These are phyloP conservation scores for Parafenestella ontariensis DNA, from an alignment of 2,329 filamentous ascomycete genomes.

Conservation along the genomic window DNA sequence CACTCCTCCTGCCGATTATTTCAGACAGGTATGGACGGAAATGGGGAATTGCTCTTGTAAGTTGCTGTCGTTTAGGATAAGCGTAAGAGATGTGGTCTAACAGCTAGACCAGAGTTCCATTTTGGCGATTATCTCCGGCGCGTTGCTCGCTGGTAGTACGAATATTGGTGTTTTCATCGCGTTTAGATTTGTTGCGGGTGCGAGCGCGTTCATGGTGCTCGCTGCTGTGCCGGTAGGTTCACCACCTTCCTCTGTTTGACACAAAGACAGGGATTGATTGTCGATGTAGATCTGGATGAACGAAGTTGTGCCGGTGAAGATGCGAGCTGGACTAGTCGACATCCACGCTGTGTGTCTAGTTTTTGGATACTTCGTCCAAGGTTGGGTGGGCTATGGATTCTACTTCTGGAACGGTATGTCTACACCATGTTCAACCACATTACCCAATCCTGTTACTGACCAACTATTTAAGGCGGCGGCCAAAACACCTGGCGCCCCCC, in stretches of 20 bases:
- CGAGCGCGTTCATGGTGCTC: conserved; percentile 39
- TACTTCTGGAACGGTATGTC: neutral
- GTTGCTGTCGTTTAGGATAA: too few species aligned
- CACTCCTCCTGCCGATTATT: conserved; percentile 17
- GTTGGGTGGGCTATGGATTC: conserved; percentile 31
- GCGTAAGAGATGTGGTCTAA: neutral
- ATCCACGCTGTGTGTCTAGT: conserved; percentile 40
- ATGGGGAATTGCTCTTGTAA: conserved; percentile 25
- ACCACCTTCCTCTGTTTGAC: neutral
- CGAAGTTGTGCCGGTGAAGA: conserved; percentile 40
- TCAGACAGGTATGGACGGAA: conserved; percentile 25
- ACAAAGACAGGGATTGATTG: too few species aligned
- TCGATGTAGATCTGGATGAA: conserved; percentile 41
- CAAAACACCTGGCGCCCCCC: conserved; percentile 52
- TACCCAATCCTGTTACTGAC: neutral
- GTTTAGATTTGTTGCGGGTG: conserved; percentile 44
- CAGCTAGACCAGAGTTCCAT: conserved; percentile 18
- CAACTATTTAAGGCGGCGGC: neutral
- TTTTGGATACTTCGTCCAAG: conserved; percentile 27
- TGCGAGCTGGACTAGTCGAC: conserved; percentile 44
- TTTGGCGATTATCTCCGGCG: conserved; percentile 36
- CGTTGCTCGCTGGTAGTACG: conserved; percentile 19
- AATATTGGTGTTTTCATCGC: conserved; percentile 33
- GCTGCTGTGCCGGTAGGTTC: conserved; percentile 41
- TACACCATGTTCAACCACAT: conserved; percentile 1